Conservation (phyloP, 768 basidiomycete genomes). For the Jaapia argillacea region DNA sequence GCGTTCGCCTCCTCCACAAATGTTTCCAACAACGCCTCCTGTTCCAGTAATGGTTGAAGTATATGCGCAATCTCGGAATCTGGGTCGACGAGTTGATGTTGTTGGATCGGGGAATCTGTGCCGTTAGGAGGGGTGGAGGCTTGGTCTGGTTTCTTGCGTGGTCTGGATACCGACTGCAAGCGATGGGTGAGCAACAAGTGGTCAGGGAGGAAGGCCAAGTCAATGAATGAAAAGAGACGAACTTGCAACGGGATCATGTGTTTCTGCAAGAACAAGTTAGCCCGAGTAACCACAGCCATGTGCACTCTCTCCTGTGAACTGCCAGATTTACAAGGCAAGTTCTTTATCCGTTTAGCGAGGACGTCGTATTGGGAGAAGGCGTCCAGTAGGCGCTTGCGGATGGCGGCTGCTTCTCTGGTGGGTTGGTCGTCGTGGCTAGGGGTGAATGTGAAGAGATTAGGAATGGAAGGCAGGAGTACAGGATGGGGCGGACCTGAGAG, state of each 20-base stretch:
- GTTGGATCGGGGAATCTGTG: constrained; percentile 7
- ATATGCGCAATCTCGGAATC: constrained; percentile 62
- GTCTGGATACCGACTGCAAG: constrained; percentile 36
- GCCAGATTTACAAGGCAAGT: constrained; percentile 51
- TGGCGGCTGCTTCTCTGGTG: constrained; percentile 54
- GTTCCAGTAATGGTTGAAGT: constrained; percentile 86
- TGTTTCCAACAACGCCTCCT: constrained; percentile 83
- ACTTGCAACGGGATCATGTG: constrained; percentile 87
- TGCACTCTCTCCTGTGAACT: constrained; percentile 82
- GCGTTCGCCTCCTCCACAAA: constrained; percentile 88
- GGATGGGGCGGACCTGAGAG: constrained; percentile 41
- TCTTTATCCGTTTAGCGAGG: constrained; percentile 75
- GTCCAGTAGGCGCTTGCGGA: constrained; percentile 76
- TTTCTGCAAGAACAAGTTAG: constrained; percentile 75
- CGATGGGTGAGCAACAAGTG: background rate
- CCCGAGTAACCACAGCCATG: constrained; percentile 65
- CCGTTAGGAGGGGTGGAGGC: constrained; percentile 12
- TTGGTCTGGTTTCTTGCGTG: constrained; percentile 21
- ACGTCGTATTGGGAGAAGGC: constrained; percentile 86
- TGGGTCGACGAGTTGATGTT: constrained; percentile 31
- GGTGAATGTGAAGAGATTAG: constrained; percentile 12
- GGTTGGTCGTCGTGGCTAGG: constrained; percentile 37
- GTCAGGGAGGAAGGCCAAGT: background rate
- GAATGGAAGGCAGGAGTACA: constrained; percentile 13
- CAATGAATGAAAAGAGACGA: constrained; percentile 5